phyloP scores from a whole-genome alignment of 805 yeast genomes.

The Saccharomycopsis sp. region DNA sequence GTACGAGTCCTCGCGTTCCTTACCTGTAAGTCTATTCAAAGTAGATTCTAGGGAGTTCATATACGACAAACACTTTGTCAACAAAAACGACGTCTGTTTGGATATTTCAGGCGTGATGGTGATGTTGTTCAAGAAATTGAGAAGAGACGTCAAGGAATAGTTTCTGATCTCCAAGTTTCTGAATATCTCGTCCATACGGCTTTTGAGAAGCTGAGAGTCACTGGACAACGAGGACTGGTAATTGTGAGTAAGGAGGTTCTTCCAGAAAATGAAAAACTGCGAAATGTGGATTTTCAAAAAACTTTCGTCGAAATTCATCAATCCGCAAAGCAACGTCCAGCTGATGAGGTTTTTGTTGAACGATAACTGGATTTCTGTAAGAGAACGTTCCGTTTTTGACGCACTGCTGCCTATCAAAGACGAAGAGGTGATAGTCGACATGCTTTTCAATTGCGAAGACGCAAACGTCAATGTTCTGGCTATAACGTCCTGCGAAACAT shows the following conservation, averaged over 20 bases:
- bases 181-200: slow-evolving; percentile 28
- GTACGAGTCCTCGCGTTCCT: slow-evolving; percentile 22
- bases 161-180: slow-evolving; percentile 46
- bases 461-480: slow-evolving; percentile 40
- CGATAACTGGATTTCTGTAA: slow-evolving; percentile 26
- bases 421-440: slow-evolving; percentile 28
- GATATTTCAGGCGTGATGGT: slow-evolving; percentile 37
- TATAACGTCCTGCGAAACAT: slow-evolving; percentile 39
- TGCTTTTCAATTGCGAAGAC: slow-evolving; percentile 36
- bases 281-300: slow-evolving; percentile 49
- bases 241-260: slow-evolving; percentile 45
- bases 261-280: slow-evolving; percentile 61
- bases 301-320: slow-evolving; percentile 53
- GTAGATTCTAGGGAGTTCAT: slow-evolving; percentile 31
- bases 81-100: slow-evolving; percentile 39
- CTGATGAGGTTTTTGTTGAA: slow-evolving; percentile 37
- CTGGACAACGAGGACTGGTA: slow-evolving; percentile 34
- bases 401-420: slow-evolving; percentile 3
- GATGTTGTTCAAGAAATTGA: slow-evolving; percentile 41
- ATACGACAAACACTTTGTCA: slow-evolving; percentile 35
- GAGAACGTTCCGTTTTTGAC: slow-evolving; percentile 16
- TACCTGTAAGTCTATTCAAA: slow-evolving; percentile 23
- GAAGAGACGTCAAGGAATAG: slow-evolving; percentile 51
- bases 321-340: slow-evolving; percentile 60
- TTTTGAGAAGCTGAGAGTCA: slow-evolving; percentile 24